These are phyloP conservation scores for Urochloa ruziziensis DNA, from an alignment of 176 grass and related monocot genomes.

Conservation along the genomic window DNA sequence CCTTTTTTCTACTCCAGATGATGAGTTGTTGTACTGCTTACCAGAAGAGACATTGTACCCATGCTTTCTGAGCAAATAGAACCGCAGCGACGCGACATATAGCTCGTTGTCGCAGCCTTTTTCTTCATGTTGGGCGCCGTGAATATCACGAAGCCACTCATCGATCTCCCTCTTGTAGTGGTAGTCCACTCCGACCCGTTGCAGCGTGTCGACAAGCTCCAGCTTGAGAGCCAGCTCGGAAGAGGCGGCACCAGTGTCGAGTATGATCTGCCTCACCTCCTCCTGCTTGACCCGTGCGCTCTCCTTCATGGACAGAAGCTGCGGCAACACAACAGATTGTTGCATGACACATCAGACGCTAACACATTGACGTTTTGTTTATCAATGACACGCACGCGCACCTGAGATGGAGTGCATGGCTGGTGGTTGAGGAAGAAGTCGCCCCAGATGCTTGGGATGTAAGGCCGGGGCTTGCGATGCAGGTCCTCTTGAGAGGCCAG, in stretches of 20 bases:
- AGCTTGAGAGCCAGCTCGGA: neutral
- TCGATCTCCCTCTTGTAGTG: neutral
- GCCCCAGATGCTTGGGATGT: neutral
- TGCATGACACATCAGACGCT: too few species aligned
- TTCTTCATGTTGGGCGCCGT: neutral
- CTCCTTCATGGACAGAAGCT: neutral
- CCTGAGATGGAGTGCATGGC: neutral
- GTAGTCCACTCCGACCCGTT: neutral
- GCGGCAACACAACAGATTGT: neutral
- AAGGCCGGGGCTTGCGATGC: neutral
- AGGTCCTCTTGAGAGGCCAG: too few species aligned
- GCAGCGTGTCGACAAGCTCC: neutral
- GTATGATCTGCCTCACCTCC: neutral
- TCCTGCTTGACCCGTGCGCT: neutral
- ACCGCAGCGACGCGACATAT: neutral
- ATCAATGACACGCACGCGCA: neutral
- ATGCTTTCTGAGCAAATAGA: conserved; percentile 1
- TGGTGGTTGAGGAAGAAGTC: neutral
- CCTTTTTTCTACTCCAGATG: neutral
- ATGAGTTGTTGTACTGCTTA: neutral
- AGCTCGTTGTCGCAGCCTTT: neutral
- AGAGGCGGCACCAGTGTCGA: neutral
- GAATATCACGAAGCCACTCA: neutral
- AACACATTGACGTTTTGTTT: too few species aligned
- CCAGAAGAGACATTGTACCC: neutral